A percentile compares a stretch with the other conserved stretches of the same genome.
Evolutionary conservation across 306 rosid species (phyloP).

Genomic region (Delonix regia): DNA sequence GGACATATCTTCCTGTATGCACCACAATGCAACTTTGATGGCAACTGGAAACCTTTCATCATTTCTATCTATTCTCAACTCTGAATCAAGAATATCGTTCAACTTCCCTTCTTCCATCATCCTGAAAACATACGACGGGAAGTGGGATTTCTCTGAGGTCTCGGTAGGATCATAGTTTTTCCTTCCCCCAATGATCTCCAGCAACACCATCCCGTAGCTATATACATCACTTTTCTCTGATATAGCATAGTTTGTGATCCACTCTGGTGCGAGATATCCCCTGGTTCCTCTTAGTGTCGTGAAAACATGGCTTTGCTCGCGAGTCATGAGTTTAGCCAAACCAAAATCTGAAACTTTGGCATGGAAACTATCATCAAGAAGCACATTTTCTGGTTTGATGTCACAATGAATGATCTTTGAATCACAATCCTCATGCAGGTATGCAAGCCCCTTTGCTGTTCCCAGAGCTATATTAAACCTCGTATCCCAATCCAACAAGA

Average conservation of each 20-base stretch:
- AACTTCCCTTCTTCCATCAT: conserved; percentile 87
- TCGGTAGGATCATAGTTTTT: conserved; percentile 68
- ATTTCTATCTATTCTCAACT: conserved; percentile 36
- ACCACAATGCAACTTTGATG: conserved; percentile 82
- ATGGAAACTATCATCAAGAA: conserved; percentile 67
- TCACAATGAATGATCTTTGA: conserved; percentile 90
- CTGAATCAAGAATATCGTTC: conserved; percentile 56
- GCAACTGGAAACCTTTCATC: conserved; percentile 58
- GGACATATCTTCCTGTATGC: conserved; percentile 88
- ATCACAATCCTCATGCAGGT: conserved; percentile 91
- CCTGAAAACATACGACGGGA: conserved; percentile 79
- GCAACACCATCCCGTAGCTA: conserved; percentile 87
- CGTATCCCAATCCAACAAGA: conserved; percentile 73
- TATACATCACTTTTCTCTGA: conserved; percentile 95
- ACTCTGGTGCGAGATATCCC: conserved; percentile 93
- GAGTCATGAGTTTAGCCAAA: conserved; percentile 81
- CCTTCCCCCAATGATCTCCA: conserved; percentile 89
- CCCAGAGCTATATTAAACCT: conserved; percentile 84
- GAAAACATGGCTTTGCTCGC: conserved; percentile 91
- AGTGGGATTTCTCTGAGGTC: conserved; percentile 72
- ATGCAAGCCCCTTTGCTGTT: conserved; percentile 90
- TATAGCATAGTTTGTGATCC: conserved; percentile 94
- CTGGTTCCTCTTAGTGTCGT: conserved; percentile 88
- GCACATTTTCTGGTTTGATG: conserved; percentile 95
- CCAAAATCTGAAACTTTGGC: conserved; percentile 96